Base-by-base conservation (phyloP, 768 basidiomycete genomes). In the Mycena metata region DNA sequence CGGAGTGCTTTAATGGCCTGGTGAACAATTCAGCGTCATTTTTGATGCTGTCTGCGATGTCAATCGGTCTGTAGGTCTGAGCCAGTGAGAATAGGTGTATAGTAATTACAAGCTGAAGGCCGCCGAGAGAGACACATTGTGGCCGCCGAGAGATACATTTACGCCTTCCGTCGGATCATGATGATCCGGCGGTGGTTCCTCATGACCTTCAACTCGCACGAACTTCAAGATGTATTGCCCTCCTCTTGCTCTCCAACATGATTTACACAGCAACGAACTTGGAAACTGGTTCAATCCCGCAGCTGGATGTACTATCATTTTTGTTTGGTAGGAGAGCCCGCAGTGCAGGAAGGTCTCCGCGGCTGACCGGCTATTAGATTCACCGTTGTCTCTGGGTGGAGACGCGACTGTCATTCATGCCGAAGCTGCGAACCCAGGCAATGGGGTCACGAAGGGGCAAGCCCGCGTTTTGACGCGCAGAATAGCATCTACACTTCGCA, bases 1-100 rank as follows among this genome's bases (percentile, higher is more conserved):
- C 94, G 88, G 57, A 95, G 85, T 2, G 95, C 93, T 26, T 94
- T 84, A 52, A 96, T 84, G 1, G 94, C 93, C 91, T 93, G 30
- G 30, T 6, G 6, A 30, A 30, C 6, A 6, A 30, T 30, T 30
- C 6, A 30, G 30, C 30, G 30, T 30, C 30, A 30, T 30, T 30
- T 30, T 30, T n/a, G n/a, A n/a, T n/a, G n/a, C n/a, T n/a, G n/a
- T n/a, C n/a, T n/a, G n/a, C n/a, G n/a, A n/a, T n/a, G n/a, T n/a
- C n/a, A n/a, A n/a, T n/a, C n/a, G n/a, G n/a, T n/a, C n/a, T n/a
- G n/a, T n/a, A n/a, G n/a, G n/a, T n/a, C n/a, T n/a, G n/a, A n/a
- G n/a, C n/a, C n/a, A n/a, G n/a, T n/a, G n/a, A n/a, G n/a, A n/a
- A n/a, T n/a, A n/a, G n/a, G n/a, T n/a, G n/a, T n/a, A n/a, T n/a